Percentiles rank a stretch among this genome's conserved stretches.
phyloP scores from a whole-genome alignment of 768 basidiomycete genomes.

The Mycena olivaceomarginata region DNA sequence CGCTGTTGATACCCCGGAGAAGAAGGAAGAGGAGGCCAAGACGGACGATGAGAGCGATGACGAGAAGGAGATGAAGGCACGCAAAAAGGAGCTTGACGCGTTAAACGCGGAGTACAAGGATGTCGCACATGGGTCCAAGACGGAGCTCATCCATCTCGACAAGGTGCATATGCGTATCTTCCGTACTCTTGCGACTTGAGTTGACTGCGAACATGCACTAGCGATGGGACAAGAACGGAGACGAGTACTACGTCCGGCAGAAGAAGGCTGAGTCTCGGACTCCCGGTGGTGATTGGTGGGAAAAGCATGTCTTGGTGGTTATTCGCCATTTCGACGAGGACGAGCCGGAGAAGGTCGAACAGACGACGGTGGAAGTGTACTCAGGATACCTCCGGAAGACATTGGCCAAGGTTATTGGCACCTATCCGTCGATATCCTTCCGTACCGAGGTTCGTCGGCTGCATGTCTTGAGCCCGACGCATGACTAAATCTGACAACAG shows the following conservation, averaged over 20 bases:
- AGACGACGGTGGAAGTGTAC: conserved; percentile 39
- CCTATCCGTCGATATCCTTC: conserved; percentile 34
- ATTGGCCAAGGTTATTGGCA: conserved; percentile 28
- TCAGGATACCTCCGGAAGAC: conserved; percentile 28
- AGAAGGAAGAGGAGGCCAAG: conserved; percentile 21
- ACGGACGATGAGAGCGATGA: conserved; percentile 24
- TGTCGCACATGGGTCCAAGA: conserved; percentile 29
- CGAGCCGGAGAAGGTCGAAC: conserved; percentile 30
- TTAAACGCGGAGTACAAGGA: conserved; percentile 35
- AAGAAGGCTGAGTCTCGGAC: conserved; percentile 31
- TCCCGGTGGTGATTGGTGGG: conserved; percentile 30
- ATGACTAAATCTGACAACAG: background rate
- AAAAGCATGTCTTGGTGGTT: conserved; percentile 35
- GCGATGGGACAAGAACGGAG: conserved; percentile 40
- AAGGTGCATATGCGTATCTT: conserved; percentile 1
- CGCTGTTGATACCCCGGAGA: background rate
- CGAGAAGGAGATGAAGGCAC: conserved; percentile 34
- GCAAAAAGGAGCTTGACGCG: conserved; percentile 37
- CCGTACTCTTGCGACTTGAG: background rate
- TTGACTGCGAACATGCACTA: background rate
- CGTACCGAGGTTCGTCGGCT: conserved; percentile 28
- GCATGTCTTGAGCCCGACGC: background rate
- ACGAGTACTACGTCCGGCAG: conserved; percentile 38
- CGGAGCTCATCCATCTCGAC: conserved; percentile 38
- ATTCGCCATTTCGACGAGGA: conserved; percentile 35